Evolutionary conservation across 148 eudicot genomes (phyloP).

Genomic region (Euryodendron excelsum): DNA sequence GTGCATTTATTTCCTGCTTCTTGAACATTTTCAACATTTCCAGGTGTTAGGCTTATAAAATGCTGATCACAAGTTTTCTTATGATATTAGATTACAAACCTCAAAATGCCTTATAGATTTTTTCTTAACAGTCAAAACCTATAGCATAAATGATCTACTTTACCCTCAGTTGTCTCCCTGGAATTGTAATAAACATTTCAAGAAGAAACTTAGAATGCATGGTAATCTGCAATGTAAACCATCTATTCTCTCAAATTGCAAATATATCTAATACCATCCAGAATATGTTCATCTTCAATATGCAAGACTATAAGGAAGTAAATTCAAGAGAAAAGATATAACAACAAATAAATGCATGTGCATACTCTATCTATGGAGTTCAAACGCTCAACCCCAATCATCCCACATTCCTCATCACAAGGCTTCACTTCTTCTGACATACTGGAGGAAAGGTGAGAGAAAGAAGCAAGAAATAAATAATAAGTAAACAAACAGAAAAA

Average conservation of each 20-base stretch:
- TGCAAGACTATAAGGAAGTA: background rate
- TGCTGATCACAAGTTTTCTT: too few relatives aligned
- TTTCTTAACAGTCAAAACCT: background rate
- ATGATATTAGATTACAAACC: too few relatives aligned
- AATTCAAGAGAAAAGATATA: background rate
- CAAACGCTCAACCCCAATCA: background rate
- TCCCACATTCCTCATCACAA: background rate
- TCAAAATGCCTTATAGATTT: background rate
- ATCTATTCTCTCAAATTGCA: background rate
- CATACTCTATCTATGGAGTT: conserved; percentile 15
- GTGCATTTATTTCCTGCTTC: too few relatives aligned
- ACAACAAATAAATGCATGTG: background rate
- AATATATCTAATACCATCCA: background rate
- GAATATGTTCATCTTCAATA: background rate
- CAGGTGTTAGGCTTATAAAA: too few relatives aligned
- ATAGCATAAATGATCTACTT: background rate
- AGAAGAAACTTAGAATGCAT: background rate
- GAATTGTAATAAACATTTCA: background rate
- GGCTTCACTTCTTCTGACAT: background rate
- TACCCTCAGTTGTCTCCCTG: background rate
- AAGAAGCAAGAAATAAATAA: background rate
- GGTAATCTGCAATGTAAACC: background rate
- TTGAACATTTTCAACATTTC: too few relatives aligned
- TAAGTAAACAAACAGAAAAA: too few relatives aligned
- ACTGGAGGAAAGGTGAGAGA: background rate